Evolutionary conservation across 352 stramenopile species (phyloP).

Genomic region (Phytophthora europaea): DNA sequence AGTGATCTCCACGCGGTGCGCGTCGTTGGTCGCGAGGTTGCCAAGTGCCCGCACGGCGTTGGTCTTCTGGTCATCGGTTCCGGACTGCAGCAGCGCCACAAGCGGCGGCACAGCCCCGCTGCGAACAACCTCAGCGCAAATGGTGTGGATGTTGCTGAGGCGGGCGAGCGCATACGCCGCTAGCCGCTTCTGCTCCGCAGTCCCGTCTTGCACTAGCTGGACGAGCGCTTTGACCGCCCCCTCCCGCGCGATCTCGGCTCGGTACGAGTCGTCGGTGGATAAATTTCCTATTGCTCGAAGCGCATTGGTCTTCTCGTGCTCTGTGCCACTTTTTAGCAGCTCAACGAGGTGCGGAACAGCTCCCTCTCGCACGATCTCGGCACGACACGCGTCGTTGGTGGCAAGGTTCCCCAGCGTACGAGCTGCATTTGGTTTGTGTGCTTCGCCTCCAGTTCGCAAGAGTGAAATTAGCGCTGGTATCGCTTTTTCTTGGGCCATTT

Average conservation of each 20-base stretch:
- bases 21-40: background rate
- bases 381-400: background rate
- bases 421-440: background rate
- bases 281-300: background rate
- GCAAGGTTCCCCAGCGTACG: background rate
- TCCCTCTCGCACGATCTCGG: background rate
- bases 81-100: background rate
- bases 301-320: background rate
- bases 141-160: background rate
- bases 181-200: conserved; percentile 2
- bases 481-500: background rate
- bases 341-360: background rate
- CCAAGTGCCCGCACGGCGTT: background rate
- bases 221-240: background rate
- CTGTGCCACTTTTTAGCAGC: background rate
- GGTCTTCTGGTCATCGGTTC: background rate
- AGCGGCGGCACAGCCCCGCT: background rate
- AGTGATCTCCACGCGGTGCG: background rate
- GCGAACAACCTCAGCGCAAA: background rate
- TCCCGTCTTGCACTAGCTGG: background rate
- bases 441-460: background rate
- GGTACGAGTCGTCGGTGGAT: background rate
- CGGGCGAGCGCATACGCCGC: background rate
- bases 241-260: background rate
- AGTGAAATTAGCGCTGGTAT: background rate